Conservation (phyloP, 257 asterid genomes). For the Coffea canephora region DNA sequence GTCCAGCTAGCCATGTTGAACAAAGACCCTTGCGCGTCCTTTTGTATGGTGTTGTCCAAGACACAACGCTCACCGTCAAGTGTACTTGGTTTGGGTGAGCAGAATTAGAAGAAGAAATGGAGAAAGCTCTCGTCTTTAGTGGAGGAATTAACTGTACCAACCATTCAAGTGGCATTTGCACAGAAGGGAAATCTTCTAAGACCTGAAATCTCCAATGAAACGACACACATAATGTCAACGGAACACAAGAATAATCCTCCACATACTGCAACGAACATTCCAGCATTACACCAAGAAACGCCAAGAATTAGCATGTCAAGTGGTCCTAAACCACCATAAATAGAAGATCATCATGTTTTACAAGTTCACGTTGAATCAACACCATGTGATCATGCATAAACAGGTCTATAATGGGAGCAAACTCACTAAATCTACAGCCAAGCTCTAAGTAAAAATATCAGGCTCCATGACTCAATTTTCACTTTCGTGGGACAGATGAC, state of each 20-base stretch:
- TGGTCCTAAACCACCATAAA: background rate
- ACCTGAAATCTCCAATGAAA: constrained; percentile 45
- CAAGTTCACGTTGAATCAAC: background rate
- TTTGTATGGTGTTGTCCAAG: constrained; percentile 91
- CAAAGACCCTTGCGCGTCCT: constrained; percentile 84
- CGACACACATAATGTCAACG: background rate
- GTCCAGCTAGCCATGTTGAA: constrained; percentile 90
- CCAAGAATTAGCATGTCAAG: background rate
- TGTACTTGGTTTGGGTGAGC: constrained; percentile 90
- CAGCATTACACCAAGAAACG: background rate
- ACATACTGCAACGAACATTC: background rate
- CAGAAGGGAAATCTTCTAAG: constrained; percentile 88
- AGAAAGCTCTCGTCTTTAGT: constrained; percentile 76
- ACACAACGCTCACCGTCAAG: constrained; percentile 81
- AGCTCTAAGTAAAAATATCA: background rate
- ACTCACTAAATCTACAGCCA: background rate
- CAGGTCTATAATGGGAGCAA: background rate
- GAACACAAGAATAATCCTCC: background rate
- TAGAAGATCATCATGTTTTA: background rate
- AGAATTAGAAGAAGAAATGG: constrained; percentile 74
- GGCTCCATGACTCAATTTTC: background rate
- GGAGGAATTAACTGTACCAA: constrained; percentile 90
- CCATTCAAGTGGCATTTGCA: constrained; percentile 93
- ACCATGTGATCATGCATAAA: background rate
- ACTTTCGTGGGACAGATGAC: background rate